phyloP scores from a whole-genome alignment of 495 filamentous ascomycete genomes.

The Sordaria brevicollis region DNA sequence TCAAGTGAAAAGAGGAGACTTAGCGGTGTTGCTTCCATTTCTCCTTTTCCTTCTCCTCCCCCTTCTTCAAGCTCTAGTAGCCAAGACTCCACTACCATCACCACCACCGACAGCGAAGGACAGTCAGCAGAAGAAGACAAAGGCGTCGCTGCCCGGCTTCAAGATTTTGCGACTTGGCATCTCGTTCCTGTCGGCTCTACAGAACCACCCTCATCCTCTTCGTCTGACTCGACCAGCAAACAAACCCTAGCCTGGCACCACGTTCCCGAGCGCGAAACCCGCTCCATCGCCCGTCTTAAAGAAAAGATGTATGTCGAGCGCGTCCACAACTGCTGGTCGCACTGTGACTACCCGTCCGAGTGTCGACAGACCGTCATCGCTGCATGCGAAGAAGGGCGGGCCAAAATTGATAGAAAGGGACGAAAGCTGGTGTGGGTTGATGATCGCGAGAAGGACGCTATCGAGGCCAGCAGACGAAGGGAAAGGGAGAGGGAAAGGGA shows the following conservation, averaged over 20 bases:
- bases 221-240: not conserved
- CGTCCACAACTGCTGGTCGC: conserved; percentile 26
- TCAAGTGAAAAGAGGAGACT: not conserved
- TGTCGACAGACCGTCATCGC: conserved; percentile 20
- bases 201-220: not conserved
- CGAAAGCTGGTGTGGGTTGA: not conserved
- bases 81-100: not conserved
- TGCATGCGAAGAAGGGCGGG: conserved; percentile 3
- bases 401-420: not conserved
- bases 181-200: not conserved
- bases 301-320: conserved; percentile 15
- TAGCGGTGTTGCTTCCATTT: not conserved
- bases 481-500: not conserved
- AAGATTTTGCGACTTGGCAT: not conserved
- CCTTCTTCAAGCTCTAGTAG: not conserved
- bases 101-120: not conserved
- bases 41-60: not conserved
- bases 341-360: conserved; percentile 36
- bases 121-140: not conserved
- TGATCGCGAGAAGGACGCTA: not conserved
- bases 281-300: conserved; percentile 5
- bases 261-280: not conserved
- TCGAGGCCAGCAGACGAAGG: not conserved
- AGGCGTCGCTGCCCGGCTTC: not conserved
- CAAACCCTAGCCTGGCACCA: not conserved